Conservation (phyloP, 1,139 yeast genomes). For the Taiozyma sp. region DNA sequence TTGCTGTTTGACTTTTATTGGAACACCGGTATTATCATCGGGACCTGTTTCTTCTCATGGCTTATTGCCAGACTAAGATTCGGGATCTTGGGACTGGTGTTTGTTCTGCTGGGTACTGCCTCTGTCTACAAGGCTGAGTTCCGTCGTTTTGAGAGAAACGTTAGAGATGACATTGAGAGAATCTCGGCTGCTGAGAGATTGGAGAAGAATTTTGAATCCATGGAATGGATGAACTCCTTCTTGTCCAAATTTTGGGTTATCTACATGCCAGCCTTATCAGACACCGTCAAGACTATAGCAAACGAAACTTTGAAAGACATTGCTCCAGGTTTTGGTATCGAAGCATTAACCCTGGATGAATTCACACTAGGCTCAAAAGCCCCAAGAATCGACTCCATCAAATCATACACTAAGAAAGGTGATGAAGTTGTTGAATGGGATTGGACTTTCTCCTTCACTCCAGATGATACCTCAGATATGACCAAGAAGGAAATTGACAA, state of each 20-base stretch:
- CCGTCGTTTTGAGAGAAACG: constrained; percentile 66
- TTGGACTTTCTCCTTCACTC: constrained; percentile 77
- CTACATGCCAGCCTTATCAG: constrained; percentile 82
- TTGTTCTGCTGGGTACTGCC: constrained; percentile 55
- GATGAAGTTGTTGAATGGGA: constrained; percentile 72
- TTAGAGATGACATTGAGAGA: constrained; percentile 72
- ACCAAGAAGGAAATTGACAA: constrained; percentile 66
- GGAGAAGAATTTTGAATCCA: constrained; percentile 61
- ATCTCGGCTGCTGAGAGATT: constrained; percentile 53
- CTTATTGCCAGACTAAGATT: constrained; percentile 48
- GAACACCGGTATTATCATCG: constrained; percentile 59
- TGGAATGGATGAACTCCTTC: constrained; percentile 77
- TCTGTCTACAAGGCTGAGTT: constrained; percentile 69
- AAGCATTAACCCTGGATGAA: constrained; percentile 64
- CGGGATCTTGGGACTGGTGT: constrained; percentile 50
- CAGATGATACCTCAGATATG: constrained; percentile 79
- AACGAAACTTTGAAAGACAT: constrained; percentile 63
- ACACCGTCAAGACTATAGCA: constrained; percentile 63
- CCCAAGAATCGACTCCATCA: constrained; percentile 66
- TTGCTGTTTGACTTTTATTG: constrained; percentile 71
- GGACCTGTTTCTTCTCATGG: constrained; percentile 75
- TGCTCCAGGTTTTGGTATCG: constrained; percentile 82
- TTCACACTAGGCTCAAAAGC: constrained; percentile 79
- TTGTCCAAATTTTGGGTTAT: constrained; percentile 80
- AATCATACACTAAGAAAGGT: constrained; percentile 66